Evolutionary conservation across 176 grass and related monocot genomes (phyloP), one percentile per base, ranked within the genome.

Genomic region (Canna indica): DNA sequence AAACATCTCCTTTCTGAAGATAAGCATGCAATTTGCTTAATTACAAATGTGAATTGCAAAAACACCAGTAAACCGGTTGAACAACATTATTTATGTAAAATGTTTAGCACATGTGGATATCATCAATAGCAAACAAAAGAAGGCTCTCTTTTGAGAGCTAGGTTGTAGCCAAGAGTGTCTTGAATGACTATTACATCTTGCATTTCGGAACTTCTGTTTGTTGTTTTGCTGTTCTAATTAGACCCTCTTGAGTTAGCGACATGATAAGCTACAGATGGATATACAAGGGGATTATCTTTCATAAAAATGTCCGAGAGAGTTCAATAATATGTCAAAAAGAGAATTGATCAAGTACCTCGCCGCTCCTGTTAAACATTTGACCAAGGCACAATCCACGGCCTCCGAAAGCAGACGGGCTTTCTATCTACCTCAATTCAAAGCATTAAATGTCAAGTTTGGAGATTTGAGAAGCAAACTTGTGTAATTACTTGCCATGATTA

Each of bases 241-340:
- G 73, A 54, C 84, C 86, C 72, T 97, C 88, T 79, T 97, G 93
- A 30, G 89, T 97, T 64, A 97, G 42, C 26, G 88, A 87, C 86
- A 87, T 80, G 68, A 97, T 41, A 56, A 97, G 93, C 93, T 97
- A 67, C 70, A 50, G 30, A 78, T 59, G 71, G 13, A 34, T 28
- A 14, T 67, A 72, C 44, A 54, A 33, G 44, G n/a, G 44, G 17
- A 77, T 64, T 17, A 38, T 25, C 3, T 47, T 12, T 38, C 29
- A 38, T 24, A 5, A 32, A 1, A 46, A 44, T 17, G 6, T 42
- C 36, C 78, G 31, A 0, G 5, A 29, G 1, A 32, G 3, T 13
- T 24, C 36, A n/a, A 14, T 8, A 36, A 13, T 4, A 11, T 39
- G 8, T 13, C 20, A 41, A 11, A 42, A 18, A 47, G 71, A 32